phyloP scores from a whole-genome alignment of 768 basidiomycete species.

The Phanerochaete sordida region DNA sequence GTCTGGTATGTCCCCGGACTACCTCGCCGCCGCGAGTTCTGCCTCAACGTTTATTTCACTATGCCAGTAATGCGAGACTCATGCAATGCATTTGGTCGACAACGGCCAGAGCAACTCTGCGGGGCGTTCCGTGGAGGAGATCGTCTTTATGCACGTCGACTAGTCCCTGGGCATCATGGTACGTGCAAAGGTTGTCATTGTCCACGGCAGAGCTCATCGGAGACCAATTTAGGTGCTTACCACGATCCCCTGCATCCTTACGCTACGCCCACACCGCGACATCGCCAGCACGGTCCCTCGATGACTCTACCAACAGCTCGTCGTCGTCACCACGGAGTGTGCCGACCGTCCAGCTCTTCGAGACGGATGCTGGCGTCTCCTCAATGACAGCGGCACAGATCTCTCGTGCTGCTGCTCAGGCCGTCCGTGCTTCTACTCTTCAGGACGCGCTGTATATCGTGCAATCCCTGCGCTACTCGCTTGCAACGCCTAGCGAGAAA shows the following conservation, averaged over 20 bases:
- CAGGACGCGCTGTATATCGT: slow-evolving; percentile 55
- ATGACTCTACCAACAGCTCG: not conserved
- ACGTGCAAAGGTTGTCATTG: not conserved
- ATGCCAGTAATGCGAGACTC: slow-evolving; percentile 54
- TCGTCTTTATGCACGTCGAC: not conserved
- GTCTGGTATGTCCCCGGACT: not conserved
- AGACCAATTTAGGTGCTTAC: not conserved
- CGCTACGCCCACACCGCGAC: not conserved
- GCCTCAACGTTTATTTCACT: not conserved
- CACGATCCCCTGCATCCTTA: not conserved
- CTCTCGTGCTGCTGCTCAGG: slow-evolving; percentile 42
- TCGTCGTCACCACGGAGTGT: not conserved
- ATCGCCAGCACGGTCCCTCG: not conserved
- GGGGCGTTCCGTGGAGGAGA: slow-evolving; percentile 8
- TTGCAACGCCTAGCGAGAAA: slow-evolving; percentile 25
- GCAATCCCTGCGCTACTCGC: slow-evolving; percentile 45
- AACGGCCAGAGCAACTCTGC: slow-evolving; percentile 42
- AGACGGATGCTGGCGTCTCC: not conserved
- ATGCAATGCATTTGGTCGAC: slow-evolving; percentile 69
- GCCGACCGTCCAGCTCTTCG: not conserved
- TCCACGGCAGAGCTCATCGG: not conserved
- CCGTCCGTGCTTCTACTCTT: slow-evolving; percentile 34
- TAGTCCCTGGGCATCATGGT: not conserved
- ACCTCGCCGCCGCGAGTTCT: not conserved
- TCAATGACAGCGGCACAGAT: slow-evolving; percentile 22